Evolutionary conservation across 2,329 filamentous ascomycete genomes (phyloP).

Genomic region (Neurospora sp.): DNA sequence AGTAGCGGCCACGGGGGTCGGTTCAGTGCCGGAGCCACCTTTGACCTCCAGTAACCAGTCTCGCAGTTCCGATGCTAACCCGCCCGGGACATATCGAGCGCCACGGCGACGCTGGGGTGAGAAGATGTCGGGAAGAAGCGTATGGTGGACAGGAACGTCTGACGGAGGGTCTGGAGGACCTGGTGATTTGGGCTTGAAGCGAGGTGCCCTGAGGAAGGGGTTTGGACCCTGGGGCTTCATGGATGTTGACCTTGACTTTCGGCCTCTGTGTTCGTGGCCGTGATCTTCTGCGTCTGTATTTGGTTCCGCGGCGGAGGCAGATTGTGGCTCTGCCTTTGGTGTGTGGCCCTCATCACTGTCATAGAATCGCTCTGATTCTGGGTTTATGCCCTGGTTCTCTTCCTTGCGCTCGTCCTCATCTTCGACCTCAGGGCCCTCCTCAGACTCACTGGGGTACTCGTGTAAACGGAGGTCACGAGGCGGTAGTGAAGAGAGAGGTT

Average conservation of each 20-base stretch:
- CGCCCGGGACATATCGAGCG: slow-evolving; percentile 27
- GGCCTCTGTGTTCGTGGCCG: background rate
- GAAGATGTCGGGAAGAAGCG: slow-evolving; percentile 28
- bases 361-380: background rate
- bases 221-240: background rate
- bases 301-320: background rate
- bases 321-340: background rate
- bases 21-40: slow-evolving; percentile 15
- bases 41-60: slow-evolving; percentile 37
- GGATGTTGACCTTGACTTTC: background rate
- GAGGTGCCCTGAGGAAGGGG: slow-evolving; percentile 28
- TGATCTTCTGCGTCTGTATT: background rate
- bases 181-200: slow-evolving; percentile 25
- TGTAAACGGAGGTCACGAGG: background rate
- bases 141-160: background rate
- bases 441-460: background rate
- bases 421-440: background rate
- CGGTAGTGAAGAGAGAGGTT: background rate
- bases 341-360: background rate
- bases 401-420: background rate
- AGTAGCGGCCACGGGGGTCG: slow-evolving; percentile 1
- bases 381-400: background rate
- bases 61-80: slow-evolving; percentile 31
- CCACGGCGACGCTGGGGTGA: slow-evolving; percentile 27
- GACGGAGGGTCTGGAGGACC: background rate